A percentile compares a stretch with the other conserved stretches of the same genome.
These are phyloP conservation scores for Thuja plicata DNA, from an alignment of 83 land plant genomes.

Conservation along the genomic window DNA sequence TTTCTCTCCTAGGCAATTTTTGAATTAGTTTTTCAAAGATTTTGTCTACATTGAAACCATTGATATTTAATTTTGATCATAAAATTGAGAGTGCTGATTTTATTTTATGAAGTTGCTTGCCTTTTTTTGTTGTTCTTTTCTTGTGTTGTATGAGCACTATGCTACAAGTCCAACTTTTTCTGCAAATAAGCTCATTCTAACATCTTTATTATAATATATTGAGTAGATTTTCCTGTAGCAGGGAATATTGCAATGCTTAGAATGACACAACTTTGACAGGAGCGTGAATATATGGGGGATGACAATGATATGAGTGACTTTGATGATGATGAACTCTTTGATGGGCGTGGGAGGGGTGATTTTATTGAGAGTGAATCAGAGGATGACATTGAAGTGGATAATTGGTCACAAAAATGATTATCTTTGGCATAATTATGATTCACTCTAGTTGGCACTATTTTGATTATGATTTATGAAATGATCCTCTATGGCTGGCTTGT, in stretches of 20 bases:
- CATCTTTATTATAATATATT: background rate
- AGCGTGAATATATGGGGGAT: slow-evolving; percentile 5
- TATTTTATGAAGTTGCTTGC: background rate
- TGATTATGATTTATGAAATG: background rate
- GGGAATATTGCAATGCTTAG: background rate
- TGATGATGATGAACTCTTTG: slow-evolving; percentile 12
- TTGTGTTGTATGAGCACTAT: background rate
- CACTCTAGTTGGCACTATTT: background rate
- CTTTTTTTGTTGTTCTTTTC: background rate
- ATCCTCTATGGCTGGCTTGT: background rate
- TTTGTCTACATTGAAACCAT: background rate
- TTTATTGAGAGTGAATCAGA: slow-evolving; percentile 7
- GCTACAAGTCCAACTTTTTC: background rate
- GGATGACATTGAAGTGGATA: slow-evolving; percentile 6
- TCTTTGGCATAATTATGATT: background rate
- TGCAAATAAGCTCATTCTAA: background rate
- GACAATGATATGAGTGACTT: slow-evolving; percentile 13
- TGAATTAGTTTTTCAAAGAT: background rate
- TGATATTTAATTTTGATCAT: background rate
- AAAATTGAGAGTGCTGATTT: background rate
- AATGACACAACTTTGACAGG: background rate
- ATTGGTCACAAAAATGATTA: background rate
- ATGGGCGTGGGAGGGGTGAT: slow-evolving; percentile 6
- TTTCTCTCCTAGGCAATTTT: background rate
- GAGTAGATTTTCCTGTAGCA: background rate